Conservation (phyloP, 768 basidiomycete species). For the Cytidiella melzeri region DNA sequence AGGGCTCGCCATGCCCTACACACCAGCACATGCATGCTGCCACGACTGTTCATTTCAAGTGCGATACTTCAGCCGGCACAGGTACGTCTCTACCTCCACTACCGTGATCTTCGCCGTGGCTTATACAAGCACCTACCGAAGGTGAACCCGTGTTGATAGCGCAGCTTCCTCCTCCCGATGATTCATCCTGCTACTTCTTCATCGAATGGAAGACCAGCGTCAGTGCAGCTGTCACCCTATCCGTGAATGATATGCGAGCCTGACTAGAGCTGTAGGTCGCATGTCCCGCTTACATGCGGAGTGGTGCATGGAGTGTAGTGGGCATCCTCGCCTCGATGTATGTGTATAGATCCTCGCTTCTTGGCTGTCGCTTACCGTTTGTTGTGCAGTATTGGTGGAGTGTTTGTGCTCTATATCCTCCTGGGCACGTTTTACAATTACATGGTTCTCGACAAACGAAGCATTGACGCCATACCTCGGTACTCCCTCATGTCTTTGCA, state of each 20-base stretch:
- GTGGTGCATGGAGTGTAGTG: conserved; percentile 45
- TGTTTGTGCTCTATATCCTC: conserved; percentile 60
- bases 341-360: too few species aligned
- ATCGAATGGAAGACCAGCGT: conserved; percentile 85
- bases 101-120: background rate
- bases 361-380: background rate
- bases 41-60: conserved; percentile 70
- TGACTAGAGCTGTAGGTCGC: conserved; percentile 58
- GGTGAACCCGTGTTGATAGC: conserved; percentile 53
- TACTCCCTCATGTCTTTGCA: conserved; percentile 35
- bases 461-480: conserved; percentile 68
- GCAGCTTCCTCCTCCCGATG: conserved; percentile 63
- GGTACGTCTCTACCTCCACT: conserved; percentile 31
- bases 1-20: conserved; percentile 61
- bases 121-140: conserved; percentile 7
- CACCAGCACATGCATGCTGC: conserved; percentile 45
- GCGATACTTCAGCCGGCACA: conserved; percentile 55
- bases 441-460: conserved; percentile 64
- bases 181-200: conserved; percentile 67
- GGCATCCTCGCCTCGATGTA: conserved; percentile 55
- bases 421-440: conserved; percentile 74
- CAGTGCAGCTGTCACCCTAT: conserved; percentile 19
- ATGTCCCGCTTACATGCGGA: conserved; percentile 59
- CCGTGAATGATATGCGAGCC: background rate
- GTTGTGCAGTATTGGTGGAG: conserved; percentile 40